Evolutionary conservation across 2,329 filamentous ascomycete genomes (phyloP), one percentile per base, ranked within the genome.

Genomic region (Sarocladium brachiariae): DNA sequence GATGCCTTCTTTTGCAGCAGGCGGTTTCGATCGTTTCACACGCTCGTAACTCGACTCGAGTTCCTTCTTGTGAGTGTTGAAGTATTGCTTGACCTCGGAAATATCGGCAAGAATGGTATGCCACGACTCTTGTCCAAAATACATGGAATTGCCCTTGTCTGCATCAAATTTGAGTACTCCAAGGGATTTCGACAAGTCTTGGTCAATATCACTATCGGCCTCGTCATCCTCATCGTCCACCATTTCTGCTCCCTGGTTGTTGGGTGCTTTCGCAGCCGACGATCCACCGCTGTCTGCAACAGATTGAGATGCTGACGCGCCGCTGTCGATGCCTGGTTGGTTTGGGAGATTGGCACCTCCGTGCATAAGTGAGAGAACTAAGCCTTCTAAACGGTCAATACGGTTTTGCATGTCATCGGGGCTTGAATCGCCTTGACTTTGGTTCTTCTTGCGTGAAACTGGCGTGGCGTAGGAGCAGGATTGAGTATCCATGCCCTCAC

Each of bases 341-440:
- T 70, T 62, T 8, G 68, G 56, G 45, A 79, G 75, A 50, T 71
- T 73, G 56, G 78, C 71, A 52, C 89, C 89, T 65, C 88, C 91
- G 63, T 92, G 92, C 92, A 97, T 96, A 63, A 97, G 70, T 24
- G 89, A 95, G 57, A 97, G 71, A 54, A 97, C 92, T 65, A 97
- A 73, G 59, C 88, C 87, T 76, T 97, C 92, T 57, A 97, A 77
- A 60, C 92, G 83, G 73, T 97, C 91, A 71, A 97, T 97, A 65
- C 93, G 87, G 64, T 95, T 95, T 72, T 97, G 92, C 92, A 97
- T 96, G 69, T 96, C 92, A 76, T 96, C 91, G 47, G 92, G 89
- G 59, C 69, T 82, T 50, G 76, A 70, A 59, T 76, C 69, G 53
- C 66, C 77, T 75, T 70, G 80, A 70, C 70, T 78, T 67, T 84